phyloP scores from a whole-genome alignment of 495 filamentous ascomycete genomes.

The Tuber borchii region DNA sequence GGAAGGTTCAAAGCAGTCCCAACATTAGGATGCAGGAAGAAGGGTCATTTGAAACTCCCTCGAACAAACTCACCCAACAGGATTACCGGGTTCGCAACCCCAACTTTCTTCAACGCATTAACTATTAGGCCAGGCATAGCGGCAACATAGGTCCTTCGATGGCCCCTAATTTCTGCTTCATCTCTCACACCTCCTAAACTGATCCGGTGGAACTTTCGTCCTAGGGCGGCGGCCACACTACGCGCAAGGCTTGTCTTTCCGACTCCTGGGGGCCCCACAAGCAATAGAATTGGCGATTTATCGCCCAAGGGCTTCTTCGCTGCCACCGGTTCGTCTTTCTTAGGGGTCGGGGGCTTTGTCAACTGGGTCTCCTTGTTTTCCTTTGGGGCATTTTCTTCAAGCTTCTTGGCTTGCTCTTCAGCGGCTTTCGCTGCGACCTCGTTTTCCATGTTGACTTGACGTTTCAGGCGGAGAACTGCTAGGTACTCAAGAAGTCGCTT shows the following conservation, averaged over 20 bases:
- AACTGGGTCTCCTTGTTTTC: constrained; percentile 3
- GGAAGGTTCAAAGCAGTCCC: background rate
- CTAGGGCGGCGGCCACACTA: constrained; percentile 83
- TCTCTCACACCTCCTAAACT: constrained; percentile 93
- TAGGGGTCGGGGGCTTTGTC: background rate
- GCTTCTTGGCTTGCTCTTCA: constrained; percentile 51
- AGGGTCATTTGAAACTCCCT: constrained; percentile 7
- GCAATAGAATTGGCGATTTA: constrained; percentile 89
- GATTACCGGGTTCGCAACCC: constrained; percentile 92
- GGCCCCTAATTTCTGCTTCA: constrained; percentile 94
- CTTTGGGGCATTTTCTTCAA: constrained; percentile 42
- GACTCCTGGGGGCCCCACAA: constrained; percentile 90
- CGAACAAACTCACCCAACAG: constrained; percentile 51
- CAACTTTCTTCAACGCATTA: constrained; percentile 90
- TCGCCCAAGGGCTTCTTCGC: constrained; percentile 55
- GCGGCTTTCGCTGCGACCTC: constrained; percentile 66
- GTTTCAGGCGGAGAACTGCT: constrained; percentile 89
- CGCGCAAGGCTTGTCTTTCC: constrained; percentile 96
- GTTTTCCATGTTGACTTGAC: constrained; percentile 71
- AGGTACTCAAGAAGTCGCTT: constrained; percentile 93
- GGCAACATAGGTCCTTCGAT: constrained; percentile 93
- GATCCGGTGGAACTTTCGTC: constrained; percentile 93
- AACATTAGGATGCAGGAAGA: constrained; percentile 1
- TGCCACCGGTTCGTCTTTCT: constrained; percentile 16
- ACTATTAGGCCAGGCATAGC: constrained; percentile 97